Evolutionary conservation across 2,329 filamentous ascomycete species (phyloP).

Genomic region (Penicillium crustosum): DNA sequence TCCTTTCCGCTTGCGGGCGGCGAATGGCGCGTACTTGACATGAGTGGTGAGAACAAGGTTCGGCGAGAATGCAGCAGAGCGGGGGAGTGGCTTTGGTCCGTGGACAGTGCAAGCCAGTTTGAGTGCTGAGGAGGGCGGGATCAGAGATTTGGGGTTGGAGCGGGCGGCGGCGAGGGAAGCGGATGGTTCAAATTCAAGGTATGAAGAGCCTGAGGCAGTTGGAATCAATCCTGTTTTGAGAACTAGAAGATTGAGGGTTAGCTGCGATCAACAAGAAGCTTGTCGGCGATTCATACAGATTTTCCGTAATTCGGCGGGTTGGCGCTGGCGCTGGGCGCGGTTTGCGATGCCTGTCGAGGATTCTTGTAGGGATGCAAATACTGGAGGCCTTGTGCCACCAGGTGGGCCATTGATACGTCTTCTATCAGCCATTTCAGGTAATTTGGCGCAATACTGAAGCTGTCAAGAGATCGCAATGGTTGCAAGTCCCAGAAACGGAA

Average conservation of each 20-base stretch:
- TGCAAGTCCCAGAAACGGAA: slow-evolving; percentile 33
- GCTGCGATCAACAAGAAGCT: slow-evolving; percentile 2
- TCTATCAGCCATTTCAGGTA: slow-evolving; percentile 57
- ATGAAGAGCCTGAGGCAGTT: slow-evolving; percentile 90
- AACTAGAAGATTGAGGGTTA: slow-evolving; percentile 54
- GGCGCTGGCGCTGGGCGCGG: slow-evolving; percentile 57
- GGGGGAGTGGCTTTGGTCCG: slow-evolving; percentile 84
- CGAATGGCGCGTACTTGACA: slow-evolving; percentile 96
- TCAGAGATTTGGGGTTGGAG: slow-evolving; percentile 49
- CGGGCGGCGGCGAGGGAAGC: slow-evolving; percentile 45
- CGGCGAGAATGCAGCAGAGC: slow-evolving; percentile 86
- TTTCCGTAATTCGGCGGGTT: slow-evolving; percentile 72
- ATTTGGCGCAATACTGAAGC: slow-evolving; percentile 12
- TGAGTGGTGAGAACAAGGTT: slow-evolving; percentile 89
- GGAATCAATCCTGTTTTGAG: slow-evolving; percentile 89
- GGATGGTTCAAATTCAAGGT: slow-evolving; percentile 53
- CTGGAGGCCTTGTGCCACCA: slow-evolving; percentile 71
- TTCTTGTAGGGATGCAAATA: slow-evolving; percentile 57
- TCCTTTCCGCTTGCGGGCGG: slow-evolving; percentile 75
- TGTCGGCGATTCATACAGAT: slow-evolving; percentile 65
- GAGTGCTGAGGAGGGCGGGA: slow-evolving; percentile 63
- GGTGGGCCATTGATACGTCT: slow-evolving; percentile 86
- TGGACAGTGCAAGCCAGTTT: slow-evolving; percentile 94
- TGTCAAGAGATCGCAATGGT: slow-evolving; percentile 10
- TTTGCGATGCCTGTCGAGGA: slow-evolving; percentile 50